A percentile compares a stretch with the other conserved stretches of the same genome.
These are phyloP conservation scores for Narthecium ossifragum DNA, from an alignment of 106 monocot species.

Conservation along the genomic window DNA sequence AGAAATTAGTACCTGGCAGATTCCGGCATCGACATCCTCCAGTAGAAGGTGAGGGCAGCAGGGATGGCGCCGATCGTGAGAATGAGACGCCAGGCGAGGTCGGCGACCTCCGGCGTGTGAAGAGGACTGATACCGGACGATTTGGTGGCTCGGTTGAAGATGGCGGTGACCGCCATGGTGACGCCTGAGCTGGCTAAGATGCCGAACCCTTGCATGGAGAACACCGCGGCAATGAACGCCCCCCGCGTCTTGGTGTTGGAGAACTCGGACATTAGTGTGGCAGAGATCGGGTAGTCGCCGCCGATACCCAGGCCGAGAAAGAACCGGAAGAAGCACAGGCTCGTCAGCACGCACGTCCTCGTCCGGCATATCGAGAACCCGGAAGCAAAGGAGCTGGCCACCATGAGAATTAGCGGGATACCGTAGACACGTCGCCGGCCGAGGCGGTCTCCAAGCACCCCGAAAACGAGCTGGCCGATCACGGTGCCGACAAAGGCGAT, in stretches of 20 bases:
- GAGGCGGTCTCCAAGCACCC: slow-evolving; percentile 23
- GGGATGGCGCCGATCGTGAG: slow-evolving; percentile 40
- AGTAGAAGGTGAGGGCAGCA: slow-evolving; percentile 35
- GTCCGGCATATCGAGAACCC: slow-evolving; percentile 36
- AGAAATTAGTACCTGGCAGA: slow-evolving; percentile 37
- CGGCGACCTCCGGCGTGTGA: slow-evolving; percentile 23
- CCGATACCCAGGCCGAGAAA: slow-evolving; percentile 37
- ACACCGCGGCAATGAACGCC: slow-evolving; percentile 40
- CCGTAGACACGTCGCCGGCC: slow-evolving; percentile 32
- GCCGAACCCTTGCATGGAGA: slow-evolving; percentile 51
- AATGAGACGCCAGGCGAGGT: slow-evolving; percentile 31
- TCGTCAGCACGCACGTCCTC: slow-evolving; percentile 15
- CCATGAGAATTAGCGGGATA: slow-evolving; percentile 21
- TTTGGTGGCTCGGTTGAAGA: slow-evolving; percentile 9
- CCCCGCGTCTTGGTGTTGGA: slow-evolving; percentile 29
- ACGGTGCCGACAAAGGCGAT: slow-evolving; percentile 27
- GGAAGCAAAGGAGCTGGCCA: slow-evolving; percentile 16
- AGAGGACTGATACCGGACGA: neutral
- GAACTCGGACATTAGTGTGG: slow-evolving; percentile 41
- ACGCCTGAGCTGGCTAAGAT: slow-evolving; percentile 33
- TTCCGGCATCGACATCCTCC: slow-evolving; percentile 51
- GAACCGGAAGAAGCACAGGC: slow-evolving; percentile 38
- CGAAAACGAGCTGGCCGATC: slow-evolving; percentile 27
- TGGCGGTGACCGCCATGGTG: slow-evolving; percentile 23
- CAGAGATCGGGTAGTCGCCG: slow-evolving; percentile 40